Conservation (phyloP, 2,329 filamentous ascomycete species). For the Microdochium bolleyi region DNA sequence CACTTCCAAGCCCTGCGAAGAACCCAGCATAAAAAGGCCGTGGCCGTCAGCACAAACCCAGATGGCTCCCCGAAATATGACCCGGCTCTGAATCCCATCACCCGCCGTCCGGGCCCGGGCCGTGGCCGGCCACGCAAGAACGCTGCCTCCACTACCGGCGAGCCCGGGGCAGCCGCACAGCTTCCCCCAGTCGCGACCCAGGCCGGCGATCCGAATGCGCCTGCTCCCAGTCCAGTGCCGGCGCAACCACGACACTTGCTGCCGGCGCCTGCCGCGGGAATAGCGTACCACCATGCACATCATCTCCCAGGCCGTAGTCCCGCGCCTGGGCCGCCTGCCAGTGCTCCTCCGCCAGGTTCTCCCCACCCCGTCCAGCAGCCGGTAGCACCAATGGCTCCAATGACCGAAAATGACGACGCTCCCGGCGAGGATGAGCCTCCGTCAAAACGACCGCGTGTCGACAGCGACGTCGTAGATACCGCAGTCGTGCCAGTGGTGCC, state of each 20-base stretch:
- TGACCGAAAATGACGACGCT: conserved; percentile 10
- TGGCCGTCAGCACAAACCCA: conserved; percentile 23
- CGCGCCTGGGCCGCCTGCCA: background rate
- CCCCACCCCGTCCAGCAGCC: background rate
- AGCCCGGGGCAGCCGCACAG: conserved; percentile 1
- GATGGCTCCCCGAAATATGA: conserved; percentile 33
- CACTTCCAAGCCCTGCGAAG: conserved; percentile 53
- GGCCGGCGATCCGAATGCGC: no score
- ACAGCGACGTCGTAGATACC: conserved; percentile 14
- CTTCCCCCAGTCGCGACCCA: background rate
- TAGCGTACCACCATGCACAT: background rate
- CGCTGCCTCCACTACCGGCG: conserved; percentile 2
- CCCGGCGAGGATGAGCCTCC: conserved; percentile 17
- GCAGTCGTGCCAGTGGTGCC: background rate
- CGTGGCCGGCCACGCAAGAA: conserved; percentile 45
- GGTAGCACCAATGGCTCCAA: conserved; percentile 9
- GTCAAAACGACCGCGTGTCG: conserved; percentile 20
- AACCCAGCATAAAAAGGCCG: conserved; percentile 41
- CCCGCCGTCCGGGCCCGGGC: conserved; percentile 50
- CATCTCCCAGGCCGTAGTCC: background rate
- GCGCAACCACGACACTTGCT: background rate
- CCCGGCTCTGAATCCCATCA: conserved; percentile 49
- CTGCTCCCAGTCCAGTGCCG: background rate
- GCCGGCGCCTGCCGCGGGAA: background rate
- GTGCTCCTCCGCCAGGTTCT: background rate